phyloP scores from a whole-genome alignment of 2,329 filamentous ascomycete species.

The Arthrinium phaeospermum region DNA sequence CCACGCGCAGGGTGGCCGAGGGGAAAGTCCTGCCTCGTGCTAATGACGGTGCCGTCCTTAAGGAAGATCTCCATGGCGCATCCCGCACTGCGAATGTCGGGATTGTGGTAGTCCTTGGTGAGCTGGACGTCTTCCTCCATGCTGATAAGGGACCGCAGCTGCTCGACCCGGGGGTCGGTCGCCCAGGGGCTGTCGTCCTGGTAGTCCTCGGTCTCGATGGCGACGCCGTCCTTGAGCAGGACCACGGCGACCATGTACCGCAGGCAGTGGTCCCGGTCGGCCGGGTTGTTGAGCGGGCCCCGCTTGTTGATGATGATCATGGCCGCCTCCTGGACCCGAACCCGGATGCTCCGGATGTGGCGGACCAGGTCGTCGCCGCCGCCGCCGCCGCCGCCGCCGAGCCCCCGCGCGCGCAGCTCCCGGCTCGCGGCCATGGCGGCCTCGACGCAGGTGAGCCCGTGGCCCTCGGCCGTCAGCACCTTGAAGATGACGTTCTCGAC shows the following conservation, averaged over 20 bases:
- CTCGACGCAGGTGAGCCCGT: conserved; percentile 27
- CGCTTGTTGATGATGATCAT: conserved; percentile 32
- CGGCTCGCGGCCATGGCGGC: conserved; percentile 24
- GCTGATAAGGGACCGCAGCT: conserved; percentile 25
- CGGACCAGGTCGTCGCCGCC: conserved; percentile 22
- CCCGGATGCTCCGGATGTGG: conserved; percentile 28
- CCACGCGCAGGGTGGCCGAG: background rate
- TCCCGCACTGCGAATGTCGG: conserved; percentile 19
- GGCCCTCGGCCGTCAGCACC: conserved; percentile 29
- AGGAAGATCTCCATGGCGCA: conserved; percentile 25
- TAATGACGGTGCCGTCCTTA: conserved; percentile 20
- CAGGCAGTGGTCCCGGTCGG: conserved; percentile 32
- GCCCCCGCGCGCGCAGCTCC: conserved; percentile 22
- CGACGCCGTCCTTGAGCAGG: conserved; percentile 26
- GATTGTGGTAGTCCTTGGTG: conserved; percentile 29
- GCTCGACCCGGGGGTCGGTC: conserved; percentile 26
- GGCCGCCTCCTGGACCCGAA: conserved; percentile 26
- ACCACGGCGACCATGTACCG: conserved; percentile 30
- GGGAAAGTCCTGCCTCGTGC: background rate
- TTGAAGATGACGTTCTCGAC: conserved; percentile 35
- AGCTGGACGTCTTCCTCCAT: conserved; percentile 28
- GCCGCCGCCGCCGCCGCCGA: no score
- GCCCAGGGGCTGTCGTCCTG: conserved; percentile 28
- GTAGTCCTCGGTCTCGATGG: conserved; percentile 27
- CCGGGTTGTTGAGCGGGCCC: conserved; percentile 29